Conservation (phyloP, 495 filamentous ascomycete species). For the Podospora didyma region DNA sequence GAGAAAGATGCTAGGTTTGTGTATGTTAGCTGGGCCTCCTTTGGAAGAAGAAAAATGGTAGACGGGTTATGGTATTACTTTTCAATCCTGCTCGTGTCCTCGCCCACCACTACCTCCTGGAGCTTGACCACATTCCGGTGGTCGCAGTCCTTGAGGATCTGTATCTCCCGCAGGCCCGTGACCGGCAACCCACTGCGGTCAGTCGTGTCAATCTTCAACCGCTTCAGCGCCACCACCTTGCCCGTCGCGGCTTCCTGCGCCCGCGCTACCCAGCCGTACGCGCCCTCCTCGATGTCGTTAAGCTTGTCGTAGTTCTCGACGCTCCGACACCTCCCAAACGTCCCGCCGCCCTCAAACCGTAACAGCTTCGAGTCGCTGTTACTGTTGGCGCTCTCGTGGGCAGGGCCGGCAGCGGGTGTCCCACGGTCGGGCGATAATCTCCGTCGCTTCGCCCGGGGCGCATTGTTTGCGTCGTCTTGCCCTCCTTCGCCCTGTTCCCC, state of each 20-base stretch:
- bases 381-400: slow-evolving; percentile 6
- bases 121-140: slow-evolving; percentile 78
- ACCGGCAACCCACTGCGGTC: slow-evolving; percentile 82
- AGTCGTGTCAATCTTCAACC: slow-evolving; percentile 83
- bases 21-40: background rate
- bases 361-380: slow-evolving; percentile 48
- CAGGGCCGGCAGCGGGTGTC: slow-evolving; percentile 4
- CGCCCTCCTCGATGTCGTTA: slow-evolving; percentile 96
- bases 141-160: slow-evolving; percentile 46
- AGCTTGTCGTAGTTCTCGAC: slow-evolving; percentile 87
- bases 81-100: slow-evolving; percentile 57
- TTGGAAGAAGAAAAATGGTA: background rate
- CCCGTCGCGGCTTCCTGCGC: slow-evolving; percentile 77
- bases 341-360: slow-evolving; percentile 59
- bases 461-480: slow-evolving; percentile 22
- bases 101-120: slow-evolving; percentile 81
- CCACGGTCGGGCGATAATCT: slow-evolving; percentile 41
- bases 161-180: slow-evolving; percentile 86
- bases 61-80: slow-evolving; percentile 51
- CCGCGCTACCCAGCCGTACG: slow-evolving; percentile 90
- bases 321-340: slow-evolving; percentile 71
- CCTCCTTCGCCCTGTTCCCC: slow-evolving; percentile 5
- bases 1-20: slow-evolving; percentile 68
- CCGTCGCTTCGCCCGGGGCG: slow-evolving; percentile 54
- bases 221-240: slow-evolving; percentile 87